Base-by-base conservation (phyloP, 768 basidiomycete genomes). In the Mycena sanguinolenta region DNA sequence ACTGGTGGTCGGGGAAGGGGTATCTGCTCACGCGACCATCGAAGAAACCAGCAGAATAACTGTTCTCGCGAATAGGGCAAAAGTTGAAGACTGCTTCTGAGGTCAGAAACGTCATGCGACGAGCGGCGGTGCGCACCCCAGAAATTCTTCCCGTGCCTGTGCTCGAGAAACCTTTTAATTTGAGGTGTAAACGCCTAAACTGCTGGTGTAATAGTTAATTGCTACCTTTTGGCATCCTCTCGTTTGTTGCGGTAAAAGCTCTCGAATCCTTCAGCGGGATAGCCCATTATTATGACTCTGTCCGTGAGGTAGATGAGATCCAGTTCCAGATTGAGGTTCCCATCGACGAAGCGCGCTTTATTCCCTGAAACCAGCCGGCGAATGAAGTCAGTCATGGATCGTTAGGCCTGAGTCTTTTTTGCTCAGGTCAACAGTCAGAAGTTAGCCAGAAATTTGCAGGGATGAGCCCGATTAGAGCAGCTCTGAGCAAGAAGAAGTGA, bases 31-130 rank as follows among this genome's bases (percentile, higher is more conserved):
- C 92, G 49, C 93, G 84, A 10, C 91, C 90, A 16, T 87, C 86
- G 76, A 96, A 96, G 42, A 91, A 81, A 54, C 81, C 80, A 3
- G 91, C 82, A 4, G 90, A 87, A 78, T 97, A 97, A 8, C 90
- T 86, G 77, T 96, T 96, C 79, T 96, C 95, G 71, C 83, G 85
- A 10, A 91, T 74, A 0, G 95, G 95, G 73, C 95, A 96, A 68
- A 96, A 90, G 78, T 97, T 96, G 85, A 94, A 96, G 13, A 96
- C 88, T n/a, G n/a, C n/a, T n/a, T n/a, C n/a, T n/a, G n/a, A n/a
- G n/a, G n/a, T n/a, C n/a, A n/a, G n/a, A n/a, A n/a, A n/a, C n/a
- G n/a, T n/a, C n/a, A n/a, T n/a, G n/a, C n/a, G n/a, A n/a, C n/a
- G n/a, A n/a, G n/a, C n/a, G n/a, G n/a, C n/a, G n/a, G n/a, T n/a